Conservation (phyloP, 2,329 filamentous ascomycete species). For the Bisporella sp. region DNA sequence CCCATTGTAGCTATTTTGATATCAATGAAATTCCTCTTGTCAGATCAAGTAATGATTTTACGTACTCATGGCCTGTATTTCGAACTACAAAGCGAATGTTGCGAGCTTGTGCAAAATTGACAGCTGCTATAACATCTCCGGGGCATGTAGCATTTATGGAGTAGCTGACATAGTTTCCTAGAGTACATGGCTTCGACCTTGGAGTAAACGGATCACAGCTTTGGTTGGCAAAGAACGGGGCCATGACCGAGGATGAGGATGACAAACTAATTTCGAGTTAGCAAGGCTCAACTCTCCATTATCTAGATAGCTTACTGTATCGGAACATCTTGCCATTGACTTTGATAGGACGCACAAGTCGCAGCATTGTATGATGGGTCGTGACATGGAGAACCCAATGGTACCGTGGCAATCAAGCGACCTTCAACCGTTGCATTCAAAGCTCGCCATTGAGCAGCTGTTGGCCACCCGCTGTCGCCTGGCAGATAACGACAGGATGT, state of each 20-base stretch:
- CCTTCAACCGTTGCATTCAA: conserved; percentile 14
- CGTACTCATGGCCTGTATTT: conserved; percentile 49
- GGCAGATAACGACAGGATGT: conserved; percentile 6
- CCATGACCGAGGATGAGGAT: conserved; percentile 35
- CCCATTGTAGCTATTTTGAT: conserved; percentile 37
- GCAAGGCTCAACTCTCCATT: background rate
- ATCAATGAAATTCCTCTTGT: background rate
- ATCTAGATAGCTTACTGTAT: conserved; percentile 27
- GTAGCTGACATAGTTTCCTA: conserved; percentile 32
- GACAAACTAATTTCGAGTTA: conserved; percentile 20
- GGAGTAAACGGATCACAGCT: conserved; percentile 28
- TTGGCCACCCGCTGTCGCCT: conserved; percentile 12
- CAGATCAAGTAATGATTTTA: background rate
- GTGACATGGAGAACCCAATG: conserved; percentile 16
- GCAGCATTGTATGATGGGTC: conserved; percentile 16
- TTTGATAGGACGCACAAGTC: conserved; percentile 14
- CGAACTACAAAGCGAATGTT: conserved; percentile 40
- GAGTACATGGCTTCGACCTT: conserved; percentile 29
- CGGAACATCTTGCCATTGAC: conserved; percentile 28
- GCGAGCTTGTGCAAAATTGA: conserved; percentile 29
- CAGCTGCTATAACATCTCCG: conserved; percentile 25
- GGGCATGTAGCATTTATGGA: conserved; percentile 20
- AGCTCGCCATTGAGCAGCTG: conserved; percentile 5
- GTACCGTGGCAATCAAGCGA: conserved; percentile 8
- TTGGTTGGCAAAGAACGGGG: conserved; percentile 32